These are phyloP conservation scores for Globisporangium heterothallicum DNA, from an alignment of 352 stramenopile species.

Conservation along the genomic window DNA sequence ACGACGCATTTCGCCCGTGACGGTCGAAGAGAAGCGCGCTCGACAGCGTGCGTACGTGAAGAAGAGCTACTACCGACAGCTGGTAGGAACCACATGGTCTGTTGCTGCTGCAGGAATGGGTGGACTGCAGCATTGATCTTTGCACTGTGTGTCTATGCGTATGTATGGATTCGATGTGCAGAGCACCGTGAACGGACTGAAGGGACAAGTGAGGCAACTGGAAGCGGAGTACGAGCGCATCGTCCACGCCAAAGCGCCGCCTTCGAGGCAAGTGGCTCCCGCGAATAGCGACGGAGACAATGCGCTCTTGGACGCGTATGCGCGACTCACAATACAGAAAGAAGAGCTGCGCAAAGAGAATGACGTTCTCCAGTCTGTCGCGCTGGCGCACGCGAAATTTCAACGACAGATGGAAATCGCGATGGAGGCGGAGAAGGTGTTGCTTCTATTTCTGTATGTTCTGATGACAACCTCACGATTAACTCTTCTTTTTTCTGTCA, in stretches of 20 bases:
- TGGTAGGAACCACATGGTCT: constrained; percentile 12
- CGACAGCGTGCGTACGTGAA: constrained; percentile 52
- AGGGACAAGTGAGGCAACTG: constrained; percentile 20
- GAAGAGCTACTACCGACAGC: constrained; percentile 36
- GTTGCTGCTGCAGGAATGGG: too few relatives aligned
- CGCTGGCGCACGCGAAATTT: constrained; percentile 33
- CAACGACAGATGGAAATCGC: constrained; percentile 29
- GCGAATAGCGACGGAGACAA: background rate
- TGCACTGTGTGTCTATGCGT: background rate
- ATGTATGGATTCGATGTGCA: constrained; percentile 6
- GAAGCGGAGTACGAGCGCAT: constrained; percentile 12
- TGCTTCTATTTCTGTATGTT: background rate
- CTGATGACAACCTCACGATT: too few relatives aligned
- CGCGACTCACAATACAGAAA: constrained; percentile 38
- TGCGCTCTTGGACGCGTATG: constrained; percentile 34
- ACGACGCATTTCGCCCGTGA: constrained; percentile 8
- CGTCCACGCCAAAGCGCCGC: constrained; percentile 4
- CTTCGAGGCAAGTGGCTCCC: too few relatives aligned
- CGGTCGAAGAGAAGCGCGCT: constrained; percentile 33
- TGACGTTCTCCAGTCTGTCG: constrained; percentile 28
- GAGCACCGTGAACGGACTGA: constrained; percentile 25
- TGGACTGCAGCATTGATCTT: background rate
- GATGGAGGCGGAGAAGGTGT: constrained; percentile 16
- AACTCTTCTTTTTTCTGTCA: constrained; percentile 1
- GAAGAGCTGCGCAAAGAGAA: constrained; percentile 46